These are phyloP conservation scores for Neonectria coccinea DNA, from an alignment of 2,329 filamentous ascomycete genomes.

Conservation along the genomic window DNA sequence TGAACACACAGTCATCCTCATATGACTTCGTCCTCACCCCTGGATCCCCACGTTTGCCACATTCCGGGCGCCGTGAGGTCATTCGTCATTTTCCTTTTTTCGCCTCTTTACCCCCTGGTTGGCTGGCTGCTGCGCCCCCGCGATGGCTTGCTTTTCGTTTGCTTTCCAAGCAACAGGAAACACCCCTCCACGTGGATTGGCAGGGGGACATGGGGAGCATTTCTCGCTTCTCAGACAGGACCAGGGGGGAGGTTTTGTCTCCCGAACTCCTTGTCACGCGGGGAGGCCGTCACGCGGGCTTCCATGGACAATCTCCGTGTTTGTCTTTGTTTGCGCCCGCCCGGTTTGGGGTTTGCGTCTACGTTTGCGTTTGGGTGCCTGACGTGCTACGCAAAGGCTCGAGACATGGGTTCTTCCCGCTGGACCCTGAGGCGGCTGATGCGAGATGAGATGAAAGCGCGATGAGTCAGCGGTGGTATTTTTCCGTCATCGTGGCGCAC, in stretches of 20 bases:
- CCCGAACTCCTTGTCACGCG: conserved; percentile 3
- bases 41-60: conserved; percentile 38
- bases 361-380: background rate
- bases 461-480: conserved; percentile 1
- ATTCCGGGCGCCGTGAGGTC: conserved; percentile 39
- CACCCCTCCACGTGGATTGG: conserved; percentile 10
- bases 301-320: background rate
- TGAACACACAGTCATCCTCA: conserved; percentile 3
- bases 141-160: conserved; percentile 14
- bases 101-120: conserved; percentile 30
- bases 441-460: background rate
- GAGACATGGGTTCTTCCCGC: background rate
- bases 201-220: conserved; percentile 14
- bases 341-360: background rate
- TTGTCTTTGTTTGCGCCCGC: background rate
- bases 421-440: background rate
- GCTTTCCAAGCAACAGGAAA: background rate
- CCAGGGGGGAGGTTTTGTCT: conserved; percentile 2
- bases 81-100: conserved; percentile 35
- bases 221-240: conserved; percentile 7
- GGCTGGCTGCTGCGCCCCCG: conserved; percentile 22
- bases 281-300: background rate
- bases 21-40: background rate
- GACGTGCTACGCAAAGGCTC: background rate
- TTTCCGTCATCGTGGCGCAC: background rate